Evolutionary conservation across 176 grass and related monocot species (phyloP).

Genomic region (Elymus sibiricus): DNA sequence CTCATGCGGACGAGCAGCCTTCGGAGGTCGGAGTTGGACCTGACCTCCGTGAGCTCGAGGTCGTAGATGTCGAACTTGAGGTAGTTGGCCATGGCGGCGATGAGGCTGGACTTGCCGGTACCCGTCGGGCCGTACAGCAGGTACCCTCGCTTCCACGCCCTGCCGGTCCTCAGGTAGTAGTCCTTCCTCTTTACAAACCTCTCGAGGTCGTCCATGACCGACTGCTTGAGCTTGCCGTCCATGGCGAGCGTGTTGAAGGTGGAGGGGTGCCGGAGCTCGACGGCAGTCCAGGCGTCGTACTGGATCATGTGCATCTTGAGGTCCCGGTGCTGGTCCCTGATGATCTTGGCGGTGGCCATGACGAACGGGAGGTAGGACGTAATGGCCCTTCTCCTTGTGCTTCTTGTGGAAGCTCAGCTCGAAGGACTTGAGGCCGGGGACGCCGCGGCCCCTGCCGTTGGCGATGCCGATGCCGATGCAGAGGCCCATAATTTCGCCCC

Average conservation of each 20-base stretch:
- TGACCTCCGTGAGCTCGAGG: constrained; percentile 45
- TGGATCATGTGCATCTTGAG: constrained; percentile 41
- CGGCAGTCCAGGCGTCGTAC: constrained; percentile 23
- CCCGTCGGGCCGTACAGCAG: constrained; percentile 78
- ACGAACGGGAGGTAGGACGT: constrained; percentile 44
- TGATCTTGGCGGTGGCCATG: constrained; percentile 31
- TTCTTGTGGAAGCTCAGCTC: constrained; percentile 50
- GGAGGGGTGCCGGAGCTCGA: constrained; percentile 50
- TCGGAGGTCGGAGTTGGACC: constrained; percentile 39
- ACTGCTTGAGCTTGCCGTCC: constrained; percentile 33
- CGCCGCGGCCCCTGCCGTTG: background rate
- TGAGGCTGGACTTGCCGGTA: constrained; percentile 85
- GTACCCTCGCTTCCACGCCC: constrained; percentile 90
- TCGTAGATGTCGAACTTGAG: no score
- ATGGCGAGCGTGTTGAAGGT: constrained; percentile 53
- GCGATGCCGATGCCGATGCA: no score
- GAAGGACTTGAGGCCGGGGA: constrained; percentile 15
- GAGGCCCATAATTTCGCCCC: no score
- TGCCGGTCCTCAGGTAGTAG: constrained; percentile 53
- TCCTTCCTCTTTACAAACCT: constrained; percentile 52
- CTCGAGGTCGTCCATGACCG: constrained; percentile 41
- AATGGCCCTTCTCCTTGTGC: constrained; percentile 40
- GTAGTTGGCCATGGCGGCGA: no score
- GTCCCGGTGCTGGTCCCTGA: constrained; percentile 31
- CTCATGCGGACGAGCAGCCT: constrained; percentile 49